Percentiles rank a stretch among this genome's conserved stretches.
Conservation (phyloP, 441 rosid species). For the Corymbia citriodora region DNA sequence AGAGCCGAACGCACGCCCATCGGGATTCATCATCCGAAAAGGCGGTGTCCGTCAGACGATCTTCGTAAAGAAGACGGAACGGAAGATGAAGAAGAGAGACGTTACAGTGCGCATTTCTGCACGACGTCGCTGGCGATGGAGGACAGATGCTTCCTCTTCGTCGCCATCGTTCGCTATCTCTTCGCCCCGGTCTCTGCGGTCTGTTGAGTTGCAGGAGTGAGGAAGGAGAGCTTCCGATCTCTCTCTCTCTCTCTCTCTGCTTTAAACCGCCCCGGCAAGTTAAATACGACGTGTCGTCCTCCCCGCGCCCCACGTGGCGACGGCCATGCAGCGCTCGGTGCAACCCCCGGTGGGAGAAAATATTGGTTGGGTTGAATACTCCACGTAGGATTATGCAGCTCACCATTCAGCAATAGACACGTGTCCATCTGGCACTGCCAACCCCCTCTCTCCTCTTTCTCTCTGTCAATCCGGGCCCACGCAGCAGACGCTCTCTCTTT, state of each 20-base stretch:
- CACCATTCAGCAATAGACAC: too few relatives aligned
- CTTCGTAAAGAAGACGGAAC: neutral
- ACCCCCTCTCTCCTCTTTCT: too few relatives aligned
- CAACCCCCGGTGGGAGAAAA: too few relatives aligned
- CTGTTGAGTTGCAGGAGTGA: neutral
- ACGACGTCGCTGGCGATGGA: conserved; percentile 72
- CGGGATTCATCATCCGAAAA: neutral
- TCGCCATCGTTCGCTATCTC: conserved; percentile 1
- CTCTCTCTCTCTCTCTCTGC: neutral
- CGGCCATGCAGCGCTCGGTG: conserved; percentile 39
- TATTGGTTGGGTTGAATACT: too few relatives aligned
- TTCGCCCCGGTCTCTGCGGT: neutral
- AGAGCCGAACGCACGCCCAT: neutral
- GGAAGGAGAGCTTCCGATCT: neutral
- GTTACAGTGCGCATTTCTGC: conserved; percentile 57
- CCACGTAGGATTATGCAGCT: too few relatives aligned
- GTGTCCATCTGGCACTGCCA: too few relatives aligned
- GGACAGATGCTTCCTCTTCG: conserved; percentile 70
- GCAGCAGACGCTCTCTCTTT: too few relatives aligned
- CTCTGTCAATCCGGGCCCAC: too few relatives aligned
- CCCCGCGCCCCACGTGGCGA: conserved; percentile 32
- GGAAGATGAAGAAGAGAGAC: neutral
- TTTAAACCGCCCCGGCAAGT: neutral
- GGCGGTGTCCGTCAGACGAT: neutral
- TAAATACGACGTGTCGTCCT: neutral